These are phyloP conservation scores for Porpolomopsis calyptriformis DNA, from an alignment of 768 basidiomycete species.

Conservation along the genomic window DNA sequence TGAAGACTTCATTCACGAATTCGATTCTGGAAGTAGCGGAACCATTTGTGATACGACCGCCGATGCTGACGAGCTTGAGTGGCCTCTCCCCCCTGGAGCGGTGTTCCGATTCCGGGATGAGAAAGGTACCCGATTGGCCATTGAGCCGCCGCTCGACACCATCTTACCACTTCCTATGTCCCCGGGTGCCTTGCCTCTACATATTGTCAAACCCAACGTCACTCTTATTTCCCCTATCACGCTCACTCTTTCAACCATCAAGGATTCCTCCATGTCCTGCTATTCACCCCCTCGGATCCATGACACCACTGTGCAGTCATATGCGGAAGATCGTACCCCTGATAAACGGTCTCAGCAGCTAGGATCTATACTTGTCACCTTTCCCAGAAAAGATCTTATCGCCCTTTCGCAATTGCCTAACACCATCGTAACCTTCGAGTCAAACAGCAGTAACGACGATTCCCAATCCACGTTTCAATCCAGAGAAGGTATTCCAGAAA, in stretches of 20 bases:
- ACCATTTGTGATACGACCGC: background rate
- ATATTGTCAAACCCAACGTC: background rate
- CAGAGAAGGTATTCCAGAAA: no score
- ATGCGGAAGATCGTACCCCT: background rate
- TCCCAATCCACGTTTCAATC: no score
- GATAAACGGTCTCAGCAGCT: background rate
- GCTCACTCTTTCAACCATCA: background rate
- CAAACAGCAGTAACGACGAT: no score
- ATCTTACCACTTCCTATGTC: background rate
- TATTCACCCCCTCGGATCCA: background rate
- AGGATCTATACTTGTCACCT: background rate
- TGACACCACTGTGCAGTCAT: background rate
- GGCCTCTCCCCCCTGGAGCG: slow-evolving; percentile 1
- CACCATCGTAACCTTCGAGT: background rate
- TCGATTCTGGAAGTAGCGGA: background rate
- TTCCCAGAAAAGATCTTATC: background rate
- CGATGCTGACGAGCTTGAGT: background rate
- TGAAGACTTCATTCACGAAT: background rate
- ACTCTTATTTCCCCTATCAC: background rate
- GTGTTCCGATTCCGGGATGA: background rate
- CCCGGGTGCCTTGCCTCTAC: background rate
- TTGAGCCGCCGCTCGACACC: background rate
- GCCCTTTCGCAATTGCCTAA: background rate
- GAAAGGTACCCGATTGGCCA: no score
- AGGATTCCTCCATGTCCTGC: background rate